Conservation (phyloP, 2,329 filamentous ascomycete genomes). For the Pestalotiopsis fici region DNA sequence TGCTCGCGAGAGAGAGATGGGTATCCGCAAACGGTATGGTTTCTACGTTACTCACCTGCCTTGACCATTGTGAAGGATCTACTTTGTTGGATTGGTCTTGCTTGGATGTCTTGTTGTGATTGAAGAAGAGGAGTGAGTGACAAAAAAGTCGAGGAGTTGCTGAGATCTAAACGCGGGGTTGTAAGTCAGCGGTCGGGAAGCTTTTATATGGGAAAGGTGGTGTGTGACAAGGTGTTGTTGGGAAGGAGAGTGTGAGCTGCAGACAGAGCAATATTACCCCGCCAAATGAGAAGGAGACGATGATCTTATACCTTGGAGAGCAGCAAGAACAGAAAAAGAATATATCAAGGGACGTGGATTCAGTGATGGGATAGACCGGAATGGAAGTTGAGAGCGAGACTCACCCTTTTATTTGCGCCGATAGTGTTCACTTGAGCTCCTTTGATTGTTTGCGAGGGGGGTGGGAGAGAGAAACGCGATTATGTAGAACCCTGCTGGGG, state of each 20-base stretch:
- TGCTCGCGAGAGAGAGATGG: neutral
- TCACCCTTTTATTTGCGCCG: neutral
- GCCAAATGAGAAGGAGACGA: neutral
- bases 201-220: neutral
- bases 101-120: neutral
- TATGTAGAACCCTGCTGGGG: neutral
- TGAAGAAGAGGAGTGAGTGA: neutral
- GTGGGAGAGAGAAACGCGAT: neutral
- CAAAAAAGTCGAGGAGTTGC: conserved; percentile 1
- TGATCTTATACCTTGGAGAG: neutral
- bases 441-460: neutral
- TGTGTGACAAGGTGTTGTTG: neutral
- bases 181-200: neutral
- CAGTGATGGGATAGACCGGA: neutral
- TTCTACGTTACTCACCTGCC: conserved; percentile 43
- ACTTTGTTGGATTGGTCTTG: neutral
- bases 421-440: neutral
- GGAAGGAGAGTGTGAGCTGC: neutral
- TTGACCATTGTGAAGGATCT: conserved; percentile 48
- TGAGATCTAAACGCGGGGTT: conserved; percentile 5
- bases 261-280: neutral
- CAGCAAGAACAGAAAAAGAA: neutral
- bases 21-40: neutral
- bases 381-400: neutral
- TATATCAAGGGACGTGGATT: neutral